Base-by-base conservation (phyloP, 257 asterid genomes). In the Capsicum rhomboideum region DNA sequence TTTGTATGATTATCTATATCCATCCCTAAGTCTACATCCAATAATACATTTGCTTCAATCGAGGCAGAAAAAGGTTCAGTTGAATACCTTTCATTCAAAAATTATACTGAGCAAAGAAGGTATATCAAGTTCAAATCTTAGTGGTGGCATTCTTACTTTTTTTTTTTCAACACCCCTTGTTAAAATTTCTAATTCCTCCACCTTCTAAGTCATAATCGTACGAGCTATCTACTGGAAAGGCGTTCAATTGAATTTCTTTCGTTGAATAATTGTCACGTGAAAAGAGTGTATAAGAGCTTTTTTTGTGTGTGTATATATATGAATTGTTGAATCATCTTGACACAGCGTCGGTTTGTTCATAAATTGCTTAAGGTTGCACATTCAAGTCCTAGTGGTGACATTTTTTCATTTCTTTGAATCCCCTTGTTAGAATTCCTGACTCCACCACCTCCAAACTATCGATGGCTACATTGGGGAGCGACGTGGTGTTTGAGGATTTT, bases 401-500 rank as follows among this genome's bases (percentile, higher is more conserved):
- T 40, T 40, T 3, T 40, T 6, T 7, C 44, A 40, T 40, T 40
- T 40, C 5, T 40, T 40, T 6, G 8, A 40, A 40, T 40, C 8
- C 44, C 44, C 44, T 40, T 6, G 44, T 4, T 6, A 40, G 1
- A 40, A 40, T 40, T 40, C 8, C 44, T 40, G 44, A 6, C 44
- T 40, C 44, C 7, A 6, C 44, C 9, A 5, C 37, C 18, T 58
- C 16, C 21, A 9, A 58, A 3, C 14, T 55, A 46, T 58, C 20
- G 6, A 42, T 79, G 42, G 7, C 31, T 82, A 78, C 52, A 10
- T 10, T 13, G 26, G 85, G 79, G 37, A 20, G 52, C 29, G 53
- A 82, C 6, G 21, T 84, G 1, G 93, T 83, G 50, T 94, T 94
- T 16, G 92, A 94, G 86, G 98, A 94, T 86, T 90, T 82, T 12